phyloP scores from a whole-genome alignment of 1,284 basidiomycete genomes.

The Austroboletus rostrupii region DNA sequence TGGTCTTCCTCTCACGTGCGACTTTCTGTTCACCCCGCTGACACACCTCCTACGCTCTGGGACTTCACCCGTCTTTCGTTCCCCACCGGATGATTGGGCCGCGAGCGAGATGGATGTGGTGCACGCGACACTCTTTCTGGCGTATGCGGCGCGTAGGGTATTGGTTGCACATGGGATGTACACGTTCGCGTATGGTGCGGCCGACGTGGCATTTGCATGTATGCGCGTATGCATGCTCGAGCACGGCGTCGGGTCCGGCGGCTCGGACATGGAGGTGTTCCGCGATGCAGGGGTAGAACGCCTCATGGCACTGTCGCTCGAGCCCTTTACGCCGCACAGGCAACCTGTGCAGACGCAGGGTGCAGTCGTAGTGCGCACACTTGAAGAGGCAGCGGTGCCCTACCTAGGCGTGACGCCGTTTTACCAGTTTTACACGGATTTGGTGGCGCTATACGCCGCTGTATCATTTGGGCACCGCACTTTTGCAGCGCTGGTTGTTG shows the following conservation, averaged over 20 bases:
- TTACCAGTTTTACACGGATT: constrained; percentile 93
- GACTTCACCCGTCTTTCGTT: constrained; percentile 66
- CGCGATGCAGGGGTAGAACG: constrained; percentile 57
- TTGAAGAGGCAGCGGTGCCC: constrained; percentile 58
- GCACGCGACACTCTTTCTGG: constrained; percentile 60
- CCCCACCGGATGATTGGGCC: constrained; percentile 74
- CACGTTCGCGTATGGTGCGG: constrained; percentile 41
- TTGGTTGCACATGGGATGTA: constrained; percentile 42
- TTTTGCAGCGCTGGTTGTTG: constrained; percentile 77
- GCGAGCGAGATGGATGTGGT: constrained; percentile 79
- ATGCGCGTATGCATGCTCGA: constrained; percentile 98
- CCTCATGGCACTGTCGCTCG: constrained; percentile 58
- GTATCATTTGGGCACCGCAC: constrained; percentile 82
- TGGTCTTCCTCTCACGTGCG: constrained; percentile 64
- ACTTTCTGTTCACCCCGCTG: constrained; percentile 75
- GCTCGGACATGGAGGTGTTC: constrained; percentile 56
- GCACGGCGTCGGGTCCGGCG: constrained; percentile 37
- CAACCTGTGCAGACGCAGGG: background rate
- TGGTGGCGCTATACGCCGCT: constrained; percentile 84
- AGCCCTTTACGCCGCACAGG: constrained; percentile 44
- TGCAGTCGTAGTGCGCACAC: constrained; percentile 3
- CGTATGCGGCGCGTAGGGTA: constrained; percentile 40
- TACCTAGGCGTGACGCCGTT: constrained; percentile 77
- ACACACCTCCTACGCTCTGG: constrained; percentile 82
- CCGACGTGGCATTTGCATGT: constrained; percentile 67